Percentiles rank a stretch among this genome's conserved stretches.
Conservation (phyloP, 2,329 filamentous ascomycete species). For the Keithomyces neogunnii region DNA sequence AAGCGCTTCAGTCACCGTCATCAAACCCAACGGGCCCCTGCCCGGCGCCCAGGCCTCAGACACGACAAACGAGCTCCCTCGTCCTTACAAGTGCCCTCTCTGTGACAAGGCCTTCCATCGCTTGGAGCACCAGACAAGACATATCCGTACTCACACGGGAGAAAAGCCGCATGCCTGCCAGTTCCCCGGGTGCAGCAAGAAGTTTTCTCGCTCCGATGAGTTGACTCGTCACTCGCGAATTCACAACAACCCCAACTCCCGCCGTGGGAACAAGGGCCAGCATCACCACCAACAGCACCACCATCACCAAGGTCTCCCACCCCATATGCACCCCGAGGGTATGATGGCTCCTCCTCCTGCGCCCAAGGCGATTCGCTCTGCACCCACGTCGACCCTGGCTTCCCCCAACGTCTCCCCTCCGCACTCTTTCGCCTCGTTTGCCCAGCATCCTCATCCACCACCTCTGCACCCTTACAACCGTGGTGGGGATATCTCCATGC, state of each 20-base stretch:
- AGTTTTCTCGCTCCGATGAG: slow-evolving; percentile 94
- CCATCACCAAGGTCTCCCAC: slow-evolving; percentile 29
- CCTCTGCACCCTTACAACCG: slow-evolving; percentile 40
- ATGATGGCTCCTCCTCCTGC: slow-evolving; percentile 73
- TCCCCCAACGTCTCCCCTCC: slow-evolving; percentile 97
- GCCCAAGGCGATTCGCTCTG: slow-evolving; percentile 77
- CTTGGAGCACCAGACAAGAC: slow-evolving; percentile 81
- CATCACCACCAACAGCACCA: slow-evolving; percentile 29
- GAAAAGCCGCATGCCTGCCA: slow-evolving; percentile 97
- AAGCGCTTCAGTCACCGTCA: slow-evolving; percentile 41
- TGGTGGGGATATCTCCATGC: slow-evolving; percentile 47
- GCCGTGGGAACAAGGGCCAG: slow-evolving; percentile 76
- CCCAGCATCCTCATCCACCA: slow-evolving; percentile 33
- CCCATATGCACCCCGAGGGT: slow-evolving; percentile 42
- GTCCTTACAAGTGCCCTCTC: slow-evolving; percentile 96
- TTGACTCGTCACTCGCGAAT: slow-evolving; percentile 94
- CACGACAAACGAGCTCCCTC: slow-evolving; percentile 62
- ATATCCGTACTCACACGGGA: slow-evolving; percentile 95
- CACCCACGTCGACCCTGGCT: slow-evolving; percentile 73
- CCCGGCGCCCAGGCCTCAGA: slow-evolving; percentile 54
- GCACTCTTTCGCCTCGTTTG: slow-evolving; percentile 74
- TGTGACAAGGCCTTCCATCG: slow-evolving; percentile 99
- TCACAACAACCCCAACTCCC: slow-evolving; percentile 97
- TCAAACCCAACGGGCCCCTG: slow-evolving; percentile 55
- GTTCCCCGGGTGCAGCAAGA: slow-evolving; percentile 92